phyloP scores from a whole-genome alignment of 2,329 filamentous ascomycete genomes.

The Mycogone perniciosa region DNA sequence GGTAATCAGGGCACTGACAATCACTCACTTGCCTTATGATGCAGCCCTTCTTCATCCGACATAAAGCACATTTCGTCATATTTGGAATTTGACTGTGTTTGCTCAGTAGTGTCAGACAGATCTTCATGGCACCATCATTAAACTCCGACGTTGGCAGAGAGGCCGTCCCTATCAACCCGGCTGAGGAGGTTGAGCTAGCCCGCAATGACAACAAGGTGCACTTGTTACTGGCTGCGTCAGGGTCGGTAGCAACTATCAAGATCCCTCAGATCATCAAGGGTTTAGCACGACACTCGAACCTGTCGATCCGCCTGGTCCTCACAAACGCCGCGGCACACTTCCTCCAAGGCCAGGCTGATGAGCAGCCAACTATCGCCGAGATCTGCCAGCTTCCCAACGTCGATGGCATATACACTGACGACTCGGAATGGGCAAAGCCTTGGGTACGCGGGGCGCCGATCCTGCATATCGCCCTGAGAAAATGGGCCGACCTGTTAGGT shows the following conservation, averaged over 20 bases:
- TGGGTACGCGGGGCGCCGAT: conserved; percentile 78
- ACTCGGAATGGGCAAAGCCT: conserved; percentile 74
- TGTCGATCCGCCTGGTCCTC: conserved; percentile 82
- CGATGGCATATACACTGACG: conserved; percentile 73
- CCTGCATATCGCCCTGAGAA: conserved; percentile 80
- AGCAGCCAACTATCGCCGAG: conserved; percentile 64
- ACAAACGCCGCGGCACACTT: conserved; percentile 70
- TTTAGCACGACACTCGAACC: conserved; percentile 43
- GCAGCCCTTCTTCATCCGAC: too few relatives aligned
- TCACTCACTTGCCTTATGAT: too few relatives aligned
- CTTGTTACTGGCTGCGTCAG: conserved; percentile 36
- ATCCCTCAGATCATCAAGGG: conserved; percentile 58
- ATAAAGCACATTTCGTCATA: too few relatives aligned
- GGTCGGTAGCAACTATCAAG: conserved; percentile 83
- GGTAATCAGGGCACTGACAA: background rate
- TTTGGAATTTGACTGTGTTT: too few relatives aligned
- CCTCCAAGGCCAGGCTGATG: conserved; percentile 64
- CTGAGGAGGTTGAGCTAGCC: conserved; percentile 27
- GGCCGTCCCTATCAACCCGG: conserved; percentile 17
- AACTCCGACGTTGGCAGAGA: background rate
- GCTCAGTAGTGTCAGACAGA: too few relatives aligned
- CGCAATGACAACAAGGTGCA: conserved; percentile 36
- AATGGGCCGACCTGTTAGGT: conserved; percentile 61
- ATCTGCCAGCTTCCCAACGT: conserved; percentile 61
- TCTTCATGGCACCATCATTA: too few relatives aligned